Percentiles rank a stretch among this genome's conserved stretches.
Conservation (phyloP, 2,329 filamentous ascomycete genomes). For the Clonostachys rhizophaga region DNA sequence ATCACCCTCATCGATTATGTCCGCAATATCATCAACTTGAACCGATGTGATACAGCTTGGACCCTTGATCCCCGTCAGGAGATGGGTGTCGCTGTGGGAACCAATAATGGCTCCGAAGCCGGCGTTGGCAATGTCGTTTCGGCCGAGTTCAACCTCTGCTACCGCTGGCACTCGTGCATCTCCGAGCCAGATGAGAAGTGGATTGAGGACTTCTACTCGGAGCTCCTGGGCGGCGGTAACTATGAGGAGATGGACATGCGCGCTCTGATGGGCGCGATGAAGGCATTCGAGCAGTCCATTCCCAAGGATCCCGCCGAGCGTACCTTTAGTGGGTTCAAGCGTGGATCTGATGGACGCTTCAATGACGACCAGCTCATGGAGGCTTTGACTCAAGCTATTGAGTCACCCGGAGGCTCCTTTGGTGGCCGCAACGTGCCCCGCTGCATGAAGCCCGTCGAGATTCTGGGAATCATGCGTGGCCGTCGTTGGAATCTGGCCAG, state of each 20-base stretch:
- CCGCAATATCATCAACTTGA: slow-evolving; percentile 65
- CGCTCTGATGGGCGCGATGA: slow-evolving; percentile 59
- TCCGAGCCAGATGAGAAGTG: slow-evolving; percentile 71
- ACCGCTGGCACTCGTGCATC: slow-evolving; percentile 83
- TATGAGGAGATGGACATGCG: slow-evolving; percentile 48
- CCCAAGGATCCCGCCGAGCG: slow-evolving; percentile 65
- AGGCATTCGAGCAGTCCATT: slow-evolving; percentile 56
- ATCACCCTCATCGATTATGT: slow-evolving; percentile 77
- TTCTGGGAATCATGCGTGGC: slow-evolving; percentile 74
- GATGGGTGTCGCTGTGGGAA: slow-evolving; percentile 52
- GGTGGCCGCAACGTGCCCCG: slow-evolving; percentile 70
- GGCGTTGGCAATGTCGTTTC: slow-evolving; percentile 81
- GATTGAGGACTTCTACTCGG: slow-evolving; percentile 65
- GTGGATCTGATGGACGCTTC: slow-evolving; percentile 64
- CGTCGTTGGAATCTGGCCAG: slow-evolving; percentile 73
- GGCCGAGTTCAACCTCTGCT: slow-evolving; percentile 84
- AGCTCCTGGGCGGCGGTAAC: slow-evolving; percentile 53
- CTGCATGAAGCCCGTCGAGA: slow-evolving; percentile 70
- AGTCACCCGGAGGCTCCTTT: slow-evolving; percentile 73
- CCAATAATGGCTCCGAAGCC: slow-evolving; percentile 54
- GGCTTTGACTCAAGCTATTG: slow-evolving; percentile 63
- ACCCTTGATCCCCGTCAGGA: slow-evolving; percentile 73
- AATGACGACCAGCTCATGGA: slow-evolving; percentile 72
- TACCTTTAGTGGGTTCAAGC: slow-evolving; percentile 60
- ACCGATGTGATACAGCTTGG: slow-evolving; percentile 65